Evolutionary conservation across 805 yeast species (phyloP).

Genomic region (Saccharomyces eubayanus): DNA sequence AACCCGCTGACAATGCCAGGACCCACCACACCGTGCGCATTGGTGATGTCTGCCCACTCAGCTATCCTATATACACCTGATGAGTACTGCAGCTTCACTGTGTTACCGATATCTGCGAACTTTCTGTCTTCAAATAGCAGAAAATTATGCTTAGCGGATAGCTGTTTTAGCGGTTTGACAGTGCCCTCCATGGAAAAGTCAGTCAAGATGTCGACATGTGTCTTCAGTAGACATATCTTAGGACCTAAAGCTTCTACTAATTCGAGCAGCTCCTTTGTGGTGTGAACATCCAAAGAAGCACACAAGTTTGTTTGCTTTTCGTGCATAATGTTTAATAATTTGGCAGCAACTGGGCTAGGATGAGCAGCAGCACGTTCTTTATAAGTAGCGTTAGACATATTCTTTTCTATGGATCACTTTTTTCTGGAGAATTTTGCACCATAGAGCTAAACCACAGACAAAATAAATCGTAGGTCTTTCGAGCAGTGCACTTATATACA

Average conservation of each 20-base stretch:
- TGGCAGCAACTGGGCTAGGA: constrained; percentile 69
- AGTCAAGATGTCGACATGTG: constrained; percentile 87
- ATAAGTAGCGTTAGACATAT: constrained; percentile 39
- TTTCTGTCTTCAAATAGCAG: constrained; percentile 94
- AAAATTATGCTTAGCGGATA: constrained; percentile 77
- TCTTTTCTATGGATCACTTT: neutral
- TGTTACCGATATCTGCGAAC: constrained; percentile 97
- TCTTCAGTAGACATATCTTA: constrained; percentile 80
- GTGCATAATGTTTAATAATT: constrained; percentile 67
- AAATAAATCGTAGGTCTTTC: neutral
- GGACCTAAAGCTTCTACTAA: constrained; percentile 84
- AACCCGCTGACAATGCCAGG: constrained; percentile 86
- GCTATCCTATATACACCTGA: constrained; percentile 88
- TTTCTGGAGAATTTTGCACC: neutral
- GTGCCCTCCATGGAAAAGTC: constrained; percentile 82
- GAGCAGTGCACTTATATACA: neutral
- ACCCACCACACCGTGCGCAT: constrained; percentile 97
- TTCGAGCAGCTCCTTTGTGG: constrained; percentile 63
- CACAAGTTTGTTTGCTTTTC: constrained; percentile 79
- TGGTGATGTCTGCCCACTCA: constrained; percentile 92
- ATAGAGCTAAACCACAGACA: neutral
- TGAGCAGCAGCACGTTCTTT: constrained; percentile 62
- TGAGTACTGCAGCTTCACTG: constrained; percentile 87
- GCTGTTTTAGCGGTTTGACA: constrained; percentile 58
- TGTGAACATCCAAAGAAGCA: constrained; percentile 86